phyloP scores from a whole-genome alignment of 2,329 filamentous ascomycete species.

The Orbilia quercus region DNA sequence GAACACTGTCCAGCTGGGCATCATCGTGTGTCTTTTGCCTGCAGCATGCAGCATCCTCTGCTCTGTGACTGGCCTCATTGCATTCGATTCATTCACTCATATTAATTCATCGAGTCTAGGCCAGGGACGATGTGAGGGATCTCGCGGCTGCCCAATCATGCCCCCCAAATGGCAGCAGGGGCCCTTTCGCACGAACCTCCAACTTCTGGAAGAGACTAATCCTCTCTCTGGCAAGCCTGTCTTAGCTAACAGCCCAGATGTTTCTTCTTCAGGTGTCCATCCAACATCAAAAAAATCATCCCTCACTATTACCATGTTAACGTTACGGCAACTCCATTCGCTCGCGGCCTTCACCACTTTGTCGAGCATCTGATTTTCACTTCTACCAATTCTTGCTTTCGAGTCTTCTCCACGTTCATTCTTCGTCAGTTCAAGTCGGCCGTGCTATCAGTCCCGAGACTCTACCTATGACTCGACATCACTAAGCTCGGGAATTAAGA shows the following conservation, averaged over 20 bases:
- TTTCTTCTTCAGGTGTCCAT: slow-evolving; percentile 48
- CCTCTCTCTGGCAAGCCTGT: slow-evolving; percentile 43
- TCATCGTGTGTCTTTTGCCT: background rate
- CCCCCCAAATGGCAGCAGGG: slow-evolving; percentile 30
- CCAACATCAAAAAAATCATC: slow-evolving; percentile 48
- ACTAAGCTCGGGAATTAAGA: slow-evolving; percentile 49
- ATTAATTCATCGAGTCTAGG: slow-evolving; percentile 34
- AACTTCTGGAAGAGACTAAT: slow-evolving; percentile 38
- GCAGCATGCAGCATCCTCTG: background rate
- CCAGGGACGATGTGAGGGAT: slow-evolving; percentile 37
- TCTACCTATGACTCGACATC: slow-evolving; percentile 49
- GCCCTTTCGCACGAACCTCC: slow-evolving; percentile 36
- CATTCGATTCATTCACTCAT: slow-evolving; percentile 18
- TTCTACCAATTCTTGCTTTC: slow-evolving; percentile 12
- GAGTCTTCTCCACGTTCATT: slow-evolving; percentile 37
- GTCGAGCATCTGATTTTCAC: slow-evolving; percentile 20
- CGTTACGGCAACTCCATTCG: slow-evolving; percentile 26
- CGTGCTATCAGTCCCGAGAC: slow-evolving; percentile 28
- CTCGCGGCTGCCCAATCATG: slow-evolving; percentile 46
- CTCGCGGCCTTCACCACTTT: slow-evolving; percentile 2
- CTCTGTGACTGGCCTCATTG: background rate
- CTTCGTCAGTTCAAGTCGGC: slow-evolving; percentile 10
- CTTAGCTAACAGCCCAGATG: slow-evolving; percentile 49
- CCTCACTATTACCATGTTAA: slow-evolving; percentile 45
- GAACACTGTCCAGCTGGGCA: too few species aligned